Conservation (phyloP, 176 grass and related monocot genomes). For the Cocos nucifera region DNA sequence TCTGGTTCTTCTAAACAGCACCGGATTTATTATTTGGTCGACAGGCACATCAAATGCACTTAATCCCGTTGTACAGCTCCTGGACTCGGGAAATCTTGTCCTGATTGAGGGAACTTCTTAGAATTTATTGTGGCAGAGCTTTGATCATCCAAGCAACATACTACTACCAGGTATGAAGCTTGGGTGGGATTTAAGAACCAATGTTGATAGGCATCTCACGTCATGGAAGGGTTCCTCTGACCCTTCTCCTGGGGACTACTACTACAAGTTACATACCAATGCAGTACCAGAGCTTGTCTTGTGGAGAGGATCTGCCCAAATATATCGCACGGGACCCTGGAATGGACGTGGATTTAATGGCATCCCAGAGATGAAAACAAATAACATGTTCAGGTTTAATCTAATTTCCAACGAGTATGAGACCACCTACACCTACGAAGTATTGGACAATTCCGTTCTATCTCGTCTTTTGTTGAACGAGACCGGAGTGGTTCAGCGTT, state of each 20-base stretch:
- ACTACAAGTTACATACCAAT: conserved; percentile 23
- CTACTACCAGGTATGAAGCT: conserved; percentile 51
- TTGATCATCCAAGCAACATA: conserved; percentile 22
- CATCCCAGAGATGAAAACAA: conserved; percentile 19
- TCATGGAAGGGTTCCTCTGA: conserved; percentile 31
- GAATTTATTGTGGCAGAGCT: conserved; percentile 43
- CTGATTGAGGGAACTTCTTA: conserved; percentile 8
- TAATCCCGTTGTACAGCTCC: not conserved
- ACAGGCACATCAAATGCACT: not conserved
- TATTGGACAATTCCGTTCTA: not conserved
- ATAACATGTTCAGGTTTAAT: conserved; percentile 20
- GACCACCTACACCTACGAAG: conserved; percentile 35
- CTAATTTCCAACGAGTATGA: conserved; percentile 10
- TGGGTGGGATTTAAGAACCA: conserved; percentile 15
- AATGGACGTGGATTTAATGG: conserved; percentile 34
- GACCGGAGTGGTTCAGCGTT: conserved; percentile 7
- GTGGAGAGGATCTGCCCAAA: not conserved
- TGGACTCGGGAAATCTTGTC: conserved; percentile 28
- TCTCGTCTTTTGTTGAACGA: conserved; percentile 4
- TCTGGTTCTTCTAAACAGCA: not conserved
- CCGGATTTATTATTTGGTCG: not conserved
- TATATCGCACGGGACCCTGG: conserved; percentile 43
- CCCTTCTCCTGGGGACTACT: conserved; percentile 29
- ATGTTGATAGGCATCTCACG: conserved; percentile 34
- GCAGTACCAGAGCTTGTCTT: conserved; percentile 37